These are phyloP conservation scores for Madurella fahalii DNA, from an alignment of 2,329 filamentous ascomycete species.

Conservation along the genomic window DNA sequence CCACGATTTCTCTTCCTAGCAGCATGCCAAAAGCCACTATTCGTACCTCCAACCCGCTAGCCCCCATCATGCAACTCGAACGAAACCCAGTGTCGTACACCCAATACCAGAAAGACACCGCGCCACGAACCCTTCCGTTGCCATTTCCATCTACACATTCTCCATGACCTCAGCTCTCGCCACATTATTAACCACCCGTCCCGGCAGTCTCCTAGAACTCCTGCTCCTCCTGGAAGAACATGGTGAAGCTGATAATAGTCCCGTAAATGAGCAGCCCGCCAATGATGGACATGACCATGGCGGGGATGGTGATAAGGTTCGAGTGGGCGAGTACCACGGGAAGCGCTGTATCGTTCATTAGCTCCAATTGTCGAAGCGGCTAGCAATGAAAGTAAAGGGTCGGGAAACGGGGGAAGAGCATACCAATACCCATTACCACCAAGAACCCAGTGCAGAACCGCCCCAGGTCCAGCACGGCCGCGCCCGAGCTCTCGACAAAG, in stretches of 20 bases:
- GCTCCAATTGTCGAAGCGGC: slow-evolving; percentile 22
- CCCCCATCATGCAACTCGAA: background rate
- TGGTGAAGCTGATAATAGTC: slow-evolving; percentile 94
- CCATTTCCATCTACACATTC: background rate
- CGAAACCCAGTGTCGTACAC: slow-evolving; percentile 11
- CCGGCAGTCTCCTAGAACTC: slow-evolving; percentile 61
- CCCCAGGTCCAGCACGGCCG: slow-evolving; percentile 85
- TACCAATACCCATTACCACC: slow-evolving; percentile 96
- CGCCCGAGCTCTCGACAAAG: slow-evolving; percentile 82
- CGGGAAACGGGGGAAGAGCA: slow-evolving; percentile 36
- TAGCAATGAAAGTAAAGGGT: background rate
- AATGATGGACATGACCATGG: slow-evolving; percentile 92
- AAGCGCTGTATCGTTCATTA: slow-evolving; percentile 57
- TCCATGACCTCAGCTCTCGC: background rate
- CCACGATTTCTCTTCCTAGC: background rate
- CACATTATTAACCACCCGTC: background rate
- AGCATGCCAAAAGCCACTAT: background rate
- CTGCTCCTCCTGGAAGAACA: slow-evolving; percentile 98
- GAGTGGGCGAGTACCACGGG: slow-evolving; percentile 86
- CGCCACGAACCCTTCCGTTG: background rate
- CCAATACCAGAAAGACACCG: slow-evolving; percentile 5
- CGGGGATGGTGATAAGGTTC: slow-evolving; percentile 72
- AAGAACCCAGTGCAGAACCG: slow-evolving; percentile 93
- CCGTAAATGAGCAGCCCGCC: slow-evolving; percentile 94
- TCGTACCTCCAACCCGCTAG: background rate